Conservation (phyloP, 176 grass and related monocot genomes). For the Alopecurus myosuroides region DNA sequence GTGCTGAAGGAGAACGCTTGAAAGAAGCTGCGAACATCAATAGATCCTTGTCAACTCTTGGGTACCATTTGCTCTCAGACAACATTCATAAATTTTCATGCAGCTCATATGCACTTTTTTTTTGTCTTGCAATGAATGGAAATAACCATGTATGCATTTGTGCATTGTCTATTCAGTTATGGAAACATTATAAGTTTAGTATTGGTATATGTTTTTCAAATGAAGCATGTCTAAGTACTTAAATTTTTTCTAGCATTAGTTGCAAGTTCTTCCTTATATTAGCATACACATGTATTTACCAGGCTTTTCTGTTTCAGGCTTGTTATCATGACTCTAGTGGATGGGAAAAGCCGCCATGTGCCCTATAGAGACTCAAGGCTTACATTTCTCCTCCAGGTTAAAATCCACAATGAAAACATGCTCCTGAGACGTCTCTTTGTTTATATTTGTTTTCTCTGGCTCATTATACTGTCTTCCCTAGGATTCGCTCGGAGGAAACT, state of each 20-base stretch:
- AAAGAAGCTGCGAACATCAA: constrained; percentile 98
- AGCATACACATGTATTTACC: neutral
- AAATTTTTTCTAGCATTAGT: neutral
- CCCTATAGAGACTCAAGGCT: constrained; percentile 96
- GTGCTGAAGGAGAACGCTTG: constrained; percentile 88
- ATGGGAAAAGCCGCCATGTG: constrained; percentile 85
- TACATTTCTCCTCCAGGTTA: constrained; percentile 96
- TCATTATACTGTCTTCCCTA: constrained; percentile 38
- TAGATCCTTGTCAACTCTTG: constrained; percentile 92
- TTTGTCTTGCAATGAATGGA: neutral
- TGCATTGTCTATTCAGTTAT: constrained; percentile 13
- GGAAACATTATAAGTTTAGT: neutral
- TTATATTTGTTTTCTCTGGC: constrained; percentile 12
- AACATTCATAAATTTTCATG: neutral
- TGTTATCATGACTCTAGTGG: constrained; percentile 93
- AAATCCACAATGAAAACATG: constrained; percentile 12
- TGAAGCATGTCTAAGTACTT: neutral
- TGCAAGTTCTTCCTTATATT: neutral
- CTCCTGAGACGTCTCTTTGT: neutral
- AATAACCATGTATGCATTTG: neutral
- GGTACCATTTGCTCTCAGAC: constrained; percentile 45
- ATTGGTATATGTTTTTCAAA: neutral
- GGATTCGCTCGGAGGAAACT: constrained; percentile 95
- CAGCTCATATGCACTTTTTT: neutral
- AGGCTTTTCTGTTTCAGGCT: constrained; percentile 53